Conservation (phyloP, 176 grass and related monocot genomes). For the Tuctoria greenei region DNA sequence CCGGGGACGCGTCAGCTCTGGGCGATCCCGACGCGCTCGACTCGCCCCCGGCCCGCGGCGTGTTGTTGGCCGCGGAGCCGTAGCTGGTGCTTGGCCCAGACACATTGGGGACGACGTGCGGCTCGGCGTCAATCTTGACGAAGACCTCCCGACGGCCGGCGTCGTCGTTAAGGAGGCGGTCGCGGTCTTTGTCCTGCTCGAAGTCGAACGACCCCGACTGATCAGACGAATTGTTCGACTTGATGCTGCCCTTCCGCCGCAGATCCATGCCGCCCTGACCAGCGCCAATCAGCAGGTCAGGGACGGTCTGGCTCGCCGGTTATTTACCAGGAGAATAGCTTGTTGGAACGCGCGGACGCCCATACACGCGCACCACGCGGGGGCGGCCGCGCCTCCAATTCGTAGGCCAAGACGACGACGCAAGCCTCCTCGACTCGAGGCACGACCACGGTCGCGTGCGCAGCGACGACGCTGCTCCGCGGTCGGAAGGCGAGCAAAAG, state of each 20-base stretch:
- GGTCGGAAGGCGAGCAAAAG: not conserved
- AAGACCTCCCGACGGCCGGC: slow-evolving; percentile 59
- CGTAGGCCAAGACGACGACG: not conserved
- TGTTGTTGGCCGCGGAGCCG: slow-evolving; percentile 27
- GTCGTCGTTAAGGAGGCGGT: not conserved
- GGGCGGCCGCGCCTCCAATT: not conserved
- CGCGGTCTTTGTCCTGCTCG: slow-evolving; percentile 38
- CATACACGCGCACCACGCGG: slow-evolving; percentile 10
- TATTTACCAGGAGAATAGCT: no score
- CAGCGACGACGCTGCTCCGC: not conserved
- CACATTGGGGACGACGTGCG: not conserved
- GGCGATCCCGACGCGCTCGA: slow-evolving; percentile 22
- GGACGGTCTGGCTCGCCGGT: no score
- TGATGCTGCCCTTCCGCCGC: slow-evolving; percentile 29
- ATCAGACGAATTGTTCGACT: slow-evolving; percentile 39
- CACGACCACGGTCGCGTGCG: not conserved
- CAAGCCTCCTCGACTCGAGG: not conserved
- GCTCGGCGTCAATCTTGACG: slow-evolving; percentile 71
- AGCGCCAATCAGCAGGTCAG: slow-evolving; percentile 7
- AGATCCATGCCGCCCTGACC: slow-evolving; percentile 31
- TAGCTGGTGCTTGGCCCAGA: not conserved
- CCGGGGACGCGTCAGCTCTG: not conserved
- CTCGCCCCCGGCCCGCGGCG: slow-evolving; percentile 25
- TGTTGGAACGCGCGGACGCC: not conserved
- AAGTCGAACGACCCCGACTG: slow-evolving; percentile 49